These are phyloP conservation scores for Penicillium paradoxum DNA, from an alignment of 495 filamentous ascomycete species.

Conservation along the genomic window DNA sequence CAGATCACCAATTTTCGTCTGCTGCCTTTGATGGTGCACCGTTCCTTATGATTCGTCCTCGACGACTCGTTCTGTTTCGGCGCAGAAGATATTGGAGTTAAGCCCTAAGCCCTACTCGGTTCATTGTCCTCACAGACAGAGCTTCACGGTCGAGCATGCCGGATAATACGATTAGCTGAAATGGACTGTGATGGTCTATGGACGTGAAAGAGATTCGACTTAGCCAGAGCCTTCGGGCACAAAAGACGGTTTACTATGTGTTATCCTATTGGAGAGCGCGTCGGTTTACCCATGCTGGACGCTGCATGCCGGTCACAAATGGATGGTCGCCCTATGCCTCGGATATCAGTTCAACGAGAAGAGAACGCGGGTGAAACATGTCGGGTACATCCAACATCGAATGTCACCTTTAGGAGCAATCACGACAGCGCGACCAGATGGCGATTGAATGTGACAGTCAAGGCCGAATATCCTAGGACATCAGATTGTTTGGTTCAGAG, in stretches of 20 bases:
- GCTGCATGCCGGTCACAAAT: conserved; percentile 35
- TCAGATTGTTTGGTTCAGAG: conserved; percentile 21
- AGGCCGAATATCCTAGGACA: conserved; percentile 21
- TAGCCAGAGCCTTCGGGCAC: conserved; percentile 35
- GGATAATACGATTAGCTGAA: conserved; percentile 31
- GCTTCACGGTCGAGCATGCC: conserved; percentile 39
- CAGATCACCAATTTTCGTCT: conserved; percentile 20
- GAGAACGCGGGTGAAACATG: conserved; percentile 37
- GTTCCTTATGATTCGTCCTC: neutral
- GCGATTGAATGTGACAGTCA: conserved; percentile 11
- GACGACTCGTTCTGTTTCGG: neutral
- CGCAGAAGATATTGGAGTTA: conserved; percentile 30
- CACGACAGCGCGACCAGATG: conserved; percentile 16
- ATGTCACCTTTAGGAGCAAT: conserved; percentile 27
- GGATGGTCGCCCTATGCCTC: conserved; percentile 34
- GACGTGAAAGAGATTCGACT: conserved; percentile 33
- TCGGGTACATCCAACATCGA: conserved; percentile 27
- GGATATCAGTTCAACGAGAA: conserved; percentile 17
- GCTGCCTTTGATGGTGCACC: conserved; percentile 14
- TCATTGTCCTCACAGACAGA: conserved; percentile 22
- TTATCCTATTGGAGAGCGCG: conserved; percentile 35
- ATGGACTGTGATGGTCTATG: conserved; percentile 24
- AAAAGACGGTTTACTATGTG: conserved; percentile 46
- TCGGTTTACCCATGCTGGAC: conserved; percentile 46
- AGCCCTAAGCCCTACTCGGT: conserved; percentile 41